Conservation (phyloP, 2,329 filamentous ascomycete genomes). For the Davidsoniella eucalypti region DNA sequence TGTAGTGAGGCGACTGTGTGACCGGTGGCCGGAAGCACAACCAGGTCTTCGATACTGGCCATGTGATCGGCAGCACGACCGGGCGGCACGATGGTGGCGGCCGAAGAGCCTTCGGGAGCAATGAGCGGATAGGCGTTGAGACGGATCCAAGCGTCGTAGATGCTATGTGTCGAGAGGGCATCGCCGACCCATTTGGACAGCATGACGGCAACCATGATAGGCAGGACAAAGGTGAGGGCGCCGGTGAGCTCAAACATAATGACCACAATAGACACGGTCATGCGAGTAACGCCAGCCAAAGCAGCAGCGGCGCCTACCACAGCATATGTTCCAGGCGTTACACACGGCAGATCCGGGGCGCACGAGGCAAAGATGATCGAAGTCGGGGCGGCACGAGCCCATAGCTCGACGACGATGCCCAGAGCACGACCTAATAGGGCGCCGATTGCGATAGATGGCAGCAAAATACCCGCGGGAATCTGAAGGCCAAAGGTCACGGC, state of each 20-base stretch:
- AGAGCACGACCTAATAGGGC: slow-evolving; percentile 78
- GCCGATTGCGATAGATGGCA: slow-evolving; percentile 92
- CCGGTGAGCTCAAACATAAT: slow-evolving; percentile 99
- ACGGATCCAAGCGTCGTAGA: slow-evolving; percentile 97
- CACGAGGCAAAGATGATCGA: slow-evolving; percentile 67
- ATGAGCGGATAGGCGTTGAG: slow-evolving; percentile 92
- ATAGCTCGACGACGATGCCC: slow-evolving; percentile 77
- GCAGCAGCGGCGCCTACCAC: slow-evolving; percentile 91
- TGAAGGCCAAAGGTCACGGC: slow-evolving; percentile 84
- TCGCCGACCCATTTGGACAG: slow-evolving; percentile 96
- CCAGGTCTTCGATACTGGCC: slow-evolving; percentile 81
- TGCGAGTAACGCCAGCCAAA: slow-evolving; percentile 82
- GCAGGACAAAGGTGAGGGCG: slow-evolving; percentile 86
- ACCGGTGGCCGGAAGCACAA: slow-evolving; percentile 70
- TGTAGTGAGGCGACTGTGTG: slow-evolving; percentile 70
- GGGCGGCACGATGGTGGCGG: slow-evolving; percentile 59
- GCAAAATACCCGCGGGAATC: slow-evolving; percentile 85
- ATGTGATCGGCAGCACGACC: slow-evolving; percentile 77
- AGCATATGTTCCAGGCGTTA: slow-evolving; percentile 89
- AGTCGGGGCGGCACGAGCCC: slow-evolving; percentile 62
- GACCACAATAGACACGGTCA: slow-evolving; percentile 96
- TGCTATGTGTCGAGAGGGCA: slow-evolving; percentile 78
- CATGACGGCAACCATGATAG: slow-evolving; percentile 99
- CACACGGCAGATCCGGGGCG: slow-evolving; percentile 70
- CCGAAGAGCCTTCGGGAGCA: slow-evolving; percentile 60